A percentile compares a stretch with the other conserved stretches of the same genome.
These are phyloP conservation scores for Xylaria scruposa DNA, from an alignment of 495 filamentous ascomycete genomes.

Conservation along the genomic window DNA sequence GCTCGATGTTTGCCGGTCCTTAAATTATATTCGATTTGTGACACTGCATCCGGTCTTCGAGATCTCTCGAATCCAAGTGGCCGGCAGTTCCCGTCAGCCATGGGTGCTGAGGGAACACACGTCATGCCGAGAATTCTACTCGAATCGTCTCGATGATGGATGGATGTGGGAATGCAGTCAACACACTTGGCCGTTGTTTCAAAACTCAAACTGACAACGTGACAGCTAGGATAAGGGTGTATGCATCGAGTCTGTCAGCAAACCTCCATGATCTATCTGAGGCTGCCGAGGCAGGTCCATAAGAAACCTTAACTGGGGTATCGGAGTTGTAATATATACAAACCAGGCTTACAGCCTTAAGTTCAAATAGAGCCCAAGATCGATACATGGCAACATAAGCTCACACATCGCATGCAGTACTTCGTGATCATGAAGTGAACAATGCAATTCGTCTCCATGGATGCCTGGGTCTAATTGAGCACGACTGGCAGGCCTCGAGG, in stretches of 20 bases:
- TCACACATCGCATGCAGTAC: neutral
- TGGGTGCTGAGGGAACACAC: conserved; percentile 1
- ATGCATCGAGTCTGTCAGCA: neutral
- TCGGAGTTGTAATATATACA: neutral
- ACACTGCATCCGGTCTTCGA: conserved; percentile 16
- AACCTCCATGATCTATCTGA: neutral
- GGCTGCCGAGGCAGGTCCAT: neutral
- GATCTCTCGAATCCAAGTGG: conserved; percentile 24
- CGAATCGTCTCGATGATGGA: conserved; percentile 8
- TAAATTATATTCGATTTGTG: neutral
- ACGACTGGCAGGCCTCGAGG: neutral
- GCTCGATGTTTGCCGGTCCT: neutral
- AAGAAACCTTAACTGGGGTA: neutral
- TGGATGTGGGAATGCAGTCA: neutral
- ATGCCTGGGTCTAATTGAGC: neutral
- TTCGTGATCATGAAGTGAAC: neutral
- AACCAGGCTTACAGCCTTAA: neutral
- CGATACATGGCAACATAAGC: neutral
- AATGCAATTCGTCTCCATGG: neutral
- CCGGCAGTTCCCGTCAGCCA: conserved; percentile 18
- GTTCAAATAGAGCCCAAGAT: neutral
- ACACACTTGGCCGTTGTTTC: neutral
- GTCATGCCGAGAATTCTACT: neutral
- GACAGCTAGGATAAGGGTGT: conserved; percentile 10
- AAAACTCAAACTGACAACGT: neutral